Base-by-base conservation (phyloP, 148 eudicot genomes). In the Rhododendron henanense region DNA sequence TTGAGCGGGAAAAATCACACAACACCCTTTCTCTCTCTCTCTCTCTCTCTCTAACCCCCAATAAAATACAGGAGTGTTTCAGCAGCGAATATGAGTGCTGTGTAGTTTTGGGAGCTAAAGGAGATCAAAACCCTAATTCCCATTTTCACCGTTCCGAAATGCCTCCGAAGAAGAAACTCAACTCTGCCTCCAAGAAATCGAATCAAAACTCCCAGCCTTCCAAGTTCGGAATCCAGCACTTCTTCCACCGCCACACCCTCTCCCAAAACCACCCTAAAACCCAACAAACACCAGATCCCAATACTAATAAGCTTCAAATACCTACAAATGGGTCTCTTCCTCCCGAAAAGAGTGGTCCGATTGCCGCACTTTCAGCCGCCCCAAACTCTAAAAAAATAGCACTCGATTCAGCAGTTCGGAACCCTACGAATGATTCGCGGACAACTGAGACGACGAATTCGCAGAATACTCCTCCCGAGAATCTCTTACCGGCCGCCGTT, bases 211-310 rank as follows among this genome's bases (percentile, higher is more conserved):
- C 98, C 18, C 93, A 95, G 83, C 92, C 95, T 53, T 55, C 91
- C 11, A 95, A 95, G 83, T 97, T 93, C 85, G 99, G 99, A 9
- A 97, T 97, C 44, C 98, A 95, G 31, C 99, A 97, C 71, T 97
- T 97, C 92, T 97, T 97, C 88, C 92, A 91, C 10, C 98, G 96
- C 37, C 95, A 90, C 71, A 90, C 83, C 77, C 78, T 87, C 77
- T 73, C 92, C 73, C 90, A 87, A 83, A 90, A 15, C 18, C 57
- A 84, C 82, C 85, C 81, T 7, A 35, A 9, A 3, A 23, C 86
- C 10, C 57, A 53, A 53, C 82, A 63, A 63, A 3, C 57, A 13
- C 25, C 83, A 1, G 81, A 41, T 61, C 78, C 88, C 63, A 75
- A 87, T 78, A 51, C 10, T 78, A 14, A 74, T 33, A 28, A 14